Base-by-base conservation (phyloP, 768 basidiomycete species). In the Pluteus cervinus region DNA sequence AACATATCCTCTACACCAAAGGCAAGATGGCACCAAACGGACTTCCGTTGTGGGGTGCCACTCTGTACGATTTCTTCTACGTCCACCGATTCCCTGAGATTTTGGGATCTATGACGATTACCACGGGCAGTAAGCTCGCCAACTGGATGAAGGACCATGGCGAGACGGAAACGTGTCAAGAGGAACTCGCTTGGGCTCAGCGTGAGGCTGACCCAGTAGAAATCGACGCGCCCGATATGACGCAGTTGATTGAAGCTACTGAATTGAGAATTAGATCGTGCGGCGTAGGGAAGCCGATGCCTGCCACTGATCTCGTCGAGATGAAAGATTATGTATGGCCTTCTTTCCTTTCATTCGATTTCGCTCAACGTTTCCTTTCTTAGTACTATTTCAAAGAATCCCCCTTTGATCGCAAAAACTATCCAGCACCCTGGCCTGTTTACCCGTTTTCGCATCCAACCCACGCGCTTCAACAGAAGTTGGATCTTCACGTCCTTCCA, bases 381-480 rank as follows among this genome's bases (percentile, higher is more conserved):
- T 20, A 29, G n/a, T 23, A 44, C 50, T 47, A 18, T 28, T 36
- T 57, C 24, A 30, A 41, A 35, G 17, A 32, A 34, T 45, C 55
- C 15, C 28, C 51, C 3, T 69, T 67, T 41, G 46, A 61, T 38
- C 47, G 51, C 0, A 46, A 49, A 6, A 53, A 59, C 26, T 69
- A 72, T 35, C 65, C 68, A 5, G 39, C 50, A 11, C 62, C 61
- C 12, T 68, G 68, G 65, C 66, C 69, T 3, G 37, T 63, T 4
- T 47, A 51, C 1, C 71, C 71, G 0, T 72, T 70, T 41, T 45
- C 42, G 18, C 44, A 44, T 17, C 21, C 41, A 29, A 35, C 50
- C 7, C 48, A 50, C 2, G 46, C 34, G 0, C 32, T 63, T 5
- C 48, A 59, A 12, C 41, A 49, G 9, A 40, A 52, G 9, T 55